Conservation (phyloP, 176 grass and related monocot genomes). For the Canna indica region DNA sequence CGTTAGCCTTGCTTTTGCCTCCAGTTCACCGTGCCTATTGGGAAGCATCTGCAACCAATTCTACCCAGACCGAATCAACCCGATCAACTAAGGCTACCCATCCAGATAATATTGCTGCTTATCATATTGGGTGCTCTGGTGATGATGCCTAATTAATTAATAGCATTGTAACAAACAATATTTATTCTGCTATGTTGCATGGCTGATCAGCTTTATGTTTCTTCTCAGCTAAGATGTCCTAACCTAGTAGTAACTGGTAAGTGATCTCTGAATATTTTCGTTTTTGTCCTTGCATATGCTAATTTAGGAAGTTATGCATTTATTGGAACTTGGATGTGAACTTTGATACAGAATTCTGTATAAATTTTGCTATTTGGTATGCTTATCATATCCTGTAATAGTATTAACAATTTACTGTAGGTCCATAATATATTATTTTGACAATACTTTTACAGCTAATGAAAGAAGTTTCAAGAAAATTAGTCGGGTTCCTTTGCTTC, state of each 20-base stretch:
- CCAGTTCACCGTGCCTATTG: conserved; percentile 60
- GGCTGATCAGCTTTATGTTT: neutral
- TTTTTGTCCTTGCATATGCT: neutral
- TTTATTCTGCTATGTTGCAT: neutral
- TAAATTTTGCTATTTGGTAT: neutral
- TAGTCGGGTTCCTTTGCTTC: neutral
- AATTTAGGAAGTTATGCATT: neutral
- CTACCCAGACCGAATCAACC: conserved; percentile 14
- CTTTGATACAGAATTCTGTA: neutral
- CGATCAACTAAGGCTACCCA: conserved; percentile 22
- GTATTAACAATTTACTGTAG: neutral
- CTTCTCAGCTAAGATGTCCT: neutral
- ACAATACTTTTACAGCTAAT: neutral
- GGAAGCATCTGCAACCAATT: conserved; percentile 23
- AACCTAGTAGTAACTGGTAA: conserved; percentile 1
- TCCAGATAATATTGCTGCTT: conserved; percentile 57
- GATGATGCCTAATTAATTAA: conserved; percentile 40
- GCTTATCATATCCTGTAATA: neutral
- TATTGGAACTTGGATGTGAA: neutral
- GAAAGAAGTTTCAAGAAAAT: neutral
- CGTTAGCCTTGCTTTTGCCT: conserved; percentile 72
- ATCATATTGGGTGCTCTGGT: conserved; percentile 83
- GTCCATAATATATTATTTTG: neutral
- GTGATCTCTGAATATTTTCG: neutral
- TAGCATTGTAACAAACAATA: neutral